Conservation (phyloP, 257 asterid genomes). For the Henckelia pumila region DNA sequence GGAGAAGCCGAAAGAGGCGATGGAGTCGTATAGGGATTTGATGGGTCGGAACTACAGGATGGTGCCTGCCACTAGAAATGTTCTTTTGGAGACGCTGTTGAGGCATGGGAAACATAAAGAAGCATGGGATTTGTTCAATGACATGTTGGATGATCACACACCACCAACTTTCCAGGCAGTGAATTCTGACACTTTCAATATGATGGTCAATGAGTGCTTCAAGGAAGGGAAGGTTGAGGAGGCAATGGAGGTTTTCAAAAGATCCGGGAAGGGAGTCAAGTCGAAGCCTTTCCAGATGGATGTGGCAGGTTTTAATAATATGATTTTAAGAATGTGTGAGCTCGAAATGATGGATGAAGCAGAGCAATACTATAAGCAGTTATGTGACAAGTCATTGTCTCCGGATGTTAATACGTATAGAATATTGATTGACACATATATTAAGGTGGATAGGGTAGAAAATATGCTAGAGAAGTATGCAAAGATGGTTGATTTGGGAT, state of each 20-base stretch:
- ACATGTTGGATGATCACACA: slow-evolving; percentile 88
- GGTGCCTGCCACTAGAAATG: slow-evolving; percentile 81
- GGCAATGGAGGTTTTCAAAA: slow-evolving; percentile 74
- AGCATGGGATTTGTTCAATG: slow-evolving; percentile 72
- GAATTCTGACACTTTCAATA: slow-evolving; percentile 72
- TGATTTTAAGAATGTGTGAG: slow-evolving; percentile 71
- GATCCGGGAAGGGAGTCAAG: slow-evolving; percentile 66
- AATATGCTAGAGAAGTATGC: slow-evolving; percentile 57
- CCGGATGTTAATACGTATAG: slow-evolving; percentile 71
- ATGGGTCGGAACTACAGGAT: slow-evolving; percentile 54
- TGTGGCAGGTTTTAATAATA: slow-evolving; percentile 73
- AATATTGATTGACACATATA: slow-evolving; percentile 69
- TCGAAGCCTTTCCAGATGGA: slow-evolving; percentile 86
- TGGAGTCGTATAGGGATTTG: slow-evolving; percentile 75
- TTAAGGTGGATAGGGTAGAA: slow-evolving; percentile 52
- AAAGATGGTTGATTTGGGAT: slow-evolving; percentile 69
- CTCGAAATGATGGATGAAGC: slow-evolving; percentile 80
- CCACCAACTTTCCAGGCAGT: slow-evolving; percentile 86
- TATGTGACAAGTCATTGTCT: slow-evolving; percentile 57
- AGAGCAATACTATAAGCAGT: slow-evolving; percentile 48
- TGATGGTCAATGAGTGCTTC: slow-evolving; percentile 76
- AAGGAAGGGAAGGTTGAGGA: slow-evolving; percentile 68
- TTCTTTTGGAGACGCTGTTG: slow-evolving; percentile 64
- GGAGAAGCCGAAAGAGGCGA: slow-evolving; percentile 75
- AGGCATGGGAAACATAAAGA: slow-evolving; percentile 73